These are phyloP conservation scores for Schizophyllum amplum DNA, from an alignment of 1,284 basidiomycete species.

Conservation along the genomic window DNA sequence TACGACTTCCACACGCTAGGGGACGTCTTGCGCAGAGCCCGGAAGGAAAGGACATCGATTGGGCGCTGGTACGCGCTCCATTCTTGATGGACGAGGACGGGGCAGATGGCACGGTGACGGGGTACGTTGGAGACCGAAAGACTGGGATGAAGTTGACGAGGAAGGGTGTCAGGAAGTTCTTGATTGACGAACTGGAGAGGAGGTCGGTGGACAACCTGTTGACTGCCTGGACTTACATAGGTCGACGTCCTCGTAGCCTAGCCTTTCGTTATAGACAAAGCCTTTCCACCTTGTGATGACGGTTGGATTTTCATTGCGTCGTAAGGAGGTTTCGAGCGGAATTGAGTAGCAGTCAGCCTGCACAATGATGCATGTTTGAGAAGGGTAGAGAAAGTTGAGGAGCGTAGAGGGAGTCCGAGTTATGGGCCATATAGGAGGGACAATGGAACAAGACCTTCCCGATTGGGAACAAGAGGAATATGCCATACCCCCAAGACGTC, in stretches of 20 bases:
- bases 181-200: constrained; percentile 44
- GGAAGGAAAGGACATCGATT: constrained; percentile 34
- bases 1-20: constrained; percentile 43
- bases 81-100: constrained; percentile 40
- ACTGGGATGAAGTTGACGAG: constrained; percentile 28
- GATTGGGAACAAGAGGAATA: not conserved
- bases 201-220: too few relatives aligned
- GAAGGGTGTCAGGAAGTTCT: constrained; percentile 50
- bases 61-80: constrained; percentile 62
- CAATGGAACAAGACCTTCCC: not conserved
- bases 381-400: too few relatives aligned
- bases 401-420: not conserved
- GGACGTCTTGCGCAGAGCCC: constrained; percentile 39
- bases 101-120: constrained; percentile 40
- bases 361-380: too few relatives aligned
- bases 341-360: too few relatives aligned
- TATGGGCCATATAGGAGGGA: not conserved
- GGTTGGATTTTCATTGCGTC: too few relatives aligned
- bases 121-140: constrained; percentile 54
- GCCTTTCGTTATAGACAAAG: too few relatives aligned
- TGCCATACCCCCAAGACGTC: too few relatives aligned
- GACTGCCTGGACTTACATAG: too few relatives aligned
- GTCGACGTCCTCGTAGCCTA: too few relatives aligned
- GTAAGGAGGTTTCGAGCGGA: too few relatives aligned
- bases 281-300: too few relatives aligned